These are phyloP conservation scores for Aspergillus hancockii DNA, from an alignment of 495 filamentous ascomycete genomes.

Conservation along the genomic window DNA sequence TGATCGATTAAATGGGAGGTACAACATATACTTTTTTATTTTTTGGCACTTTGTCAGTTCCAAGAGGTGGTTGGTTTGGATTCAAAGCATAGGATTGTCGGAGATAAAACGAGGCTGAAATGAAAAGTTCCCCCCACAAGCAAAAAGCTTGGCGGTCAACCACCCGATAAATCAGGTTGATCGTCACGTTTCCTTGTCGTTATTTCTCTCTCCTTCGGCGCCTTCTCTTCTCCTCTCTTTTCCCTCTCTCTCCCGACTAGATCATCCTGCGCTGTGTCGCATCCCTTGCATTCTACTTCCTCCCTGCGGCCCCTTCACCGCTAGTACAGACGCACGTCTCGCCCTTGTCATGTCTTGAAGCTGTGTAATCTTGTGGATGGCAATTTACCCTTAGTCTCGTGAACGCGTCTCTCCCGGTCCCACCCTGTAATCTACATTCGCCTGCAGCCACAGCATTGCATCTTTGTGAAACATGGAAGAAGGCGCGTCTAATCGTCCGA, in stretches of 20 bases:
- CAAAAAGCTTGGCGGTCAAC: constrained; percentile 26
- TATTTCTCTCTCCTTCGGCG: constrained; percentile 6
- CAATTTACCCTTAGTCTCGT: constrained; percentile 7
- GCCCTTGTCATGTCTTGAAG: constrained; percentile 24
- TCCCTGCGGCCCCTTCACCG: background rate
- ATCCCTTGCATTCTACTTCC: constrained; percentile 1
- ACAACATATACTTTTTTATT: too few relatives aligned
- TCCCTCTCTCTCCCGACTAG: constrained; percentile 7
- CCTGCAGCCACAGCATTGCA: constrained; percentile 13
- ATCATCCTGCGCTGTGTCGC: constrained; percentile 7
- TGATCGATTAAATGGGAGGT: too few relatives aligned
- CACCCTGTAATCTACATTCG: background rate
- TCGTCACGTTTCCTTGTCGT: constrained; percentile 23
- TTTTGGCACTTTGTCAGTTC: too few relatives aligned
- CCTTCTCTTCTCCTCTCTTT: constrained; percentile 11
- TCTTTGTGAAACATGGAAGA: constrained; percentile 31
- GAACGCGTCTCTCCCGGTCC: constrained; percentile 19
- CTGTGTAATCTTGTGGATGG: constrained; percentile 18
- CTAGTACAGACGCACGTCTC: constrained; percentile 1
- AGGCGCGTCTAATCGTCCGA: constrained; percentile 23
- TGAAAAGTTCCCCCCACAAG: constrained; percentile 9
- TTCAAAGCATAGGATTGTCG: background rate
- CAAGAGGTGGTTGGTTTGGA: background rate
- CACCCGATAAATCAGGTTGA: constrained; percentile 10
- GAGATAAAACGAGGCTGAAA: constrained; percentile 10